Percentiles rank a stretch among this genome's conserved stretches.
Conservation (phyloP, 106 monocot species). For the Allium fistulosum region DNA sequence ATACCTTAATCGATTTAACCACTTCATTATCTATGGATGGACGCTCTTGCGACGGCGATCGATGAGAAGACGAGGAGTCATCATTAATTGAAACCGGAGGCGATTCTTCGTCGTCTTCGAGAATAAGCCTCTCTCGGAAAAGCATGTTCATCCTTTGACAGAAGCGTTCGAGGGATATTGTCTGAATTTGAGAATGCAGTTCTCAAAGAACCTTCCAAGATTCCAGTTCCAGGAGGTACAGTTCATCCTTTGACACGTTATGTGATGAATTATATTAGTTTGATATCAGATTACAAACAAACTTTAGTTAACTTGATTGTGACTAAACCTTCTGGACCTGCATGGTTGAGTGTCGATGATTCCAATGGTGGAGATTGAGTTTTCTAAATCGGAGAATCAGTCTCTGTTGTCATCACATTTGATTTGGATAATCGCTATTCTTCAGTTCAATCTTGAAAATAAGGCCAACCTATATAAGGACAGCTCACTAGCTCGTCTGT, state of each 20-base stretch:
- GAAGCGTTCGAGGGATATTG: constrained; percentile 82
- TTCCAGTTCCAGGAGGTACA: constrained; percentile 77
- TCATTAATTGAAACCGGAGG: not conserved
- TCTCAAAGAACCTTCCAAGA: constrained; percentile 47
- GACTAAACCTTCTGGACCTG: constrained; percentile 29
- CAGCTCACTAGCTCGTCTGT: constrained; percentile 54
- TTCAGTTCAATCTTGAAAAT: constrained; percentile 57
- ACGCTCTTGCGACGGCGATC: not conserved
- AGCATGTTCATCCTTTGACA: constrained; percentile 54
- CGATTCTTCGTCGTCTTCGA: not conserved
- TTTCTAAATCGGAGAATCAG: constrained; percentile 46
- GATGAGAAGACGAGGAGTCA: not conserved
- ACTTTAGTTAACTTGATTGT: constrained; percentile 60
- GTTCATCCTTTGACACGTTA: constrained; percentile 87
- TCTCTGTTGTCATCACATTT: constrained; percentile 52
- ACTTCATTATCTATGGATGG: constrained; percentile 33
- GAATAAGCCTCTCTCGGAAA: constrained; percentile 24
- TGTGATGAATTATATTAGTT: constrained; percentile 89
- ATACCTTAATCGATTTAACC: constrained; percentile 53
- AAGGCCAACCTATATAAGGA: constrained; percentile 72
- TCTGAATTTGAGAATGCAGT: constrained; percentile 92
- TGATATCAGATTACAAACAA: constrained; percentile 75
- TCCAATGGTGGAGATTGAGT: constrained; percentile 23
- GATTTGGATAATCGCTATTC: constrained; percentile 68
- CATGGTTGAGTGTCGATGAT: constrained; percentile 8